These are phyloP conservation scores for Truncatella angustata DNA, from an alignment of 2,329 filamentous ascomycete genomes.

Conservation along the genomic window DNA sequence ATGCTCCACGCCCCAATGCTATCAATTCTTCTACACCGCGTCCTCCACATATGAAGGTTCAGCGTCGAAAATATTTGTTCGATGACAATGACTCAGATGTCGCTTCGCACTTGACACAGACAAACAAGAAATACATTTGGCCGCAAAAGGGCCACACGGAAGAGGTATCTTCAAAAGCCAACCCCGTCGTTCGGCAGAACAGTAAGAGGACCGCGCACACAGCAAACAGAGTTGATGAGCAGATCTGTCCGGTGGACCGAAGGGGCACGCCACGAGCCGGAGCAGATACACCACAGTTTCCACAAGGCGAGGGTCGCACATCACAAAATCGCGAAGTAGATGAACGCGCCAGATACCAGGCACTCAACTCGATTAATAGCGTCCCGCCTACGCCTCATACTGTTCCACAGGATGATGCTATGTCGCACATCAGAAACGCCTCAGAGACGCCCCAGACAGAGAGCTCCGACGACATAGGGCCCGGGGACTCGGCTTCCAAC, in stretches of 20 bases:
- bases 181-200: conserved; percentile 12
- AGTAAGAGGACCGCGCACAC: not conserved
- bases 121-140: conserved; percentile 15
- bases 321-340: not conserved
- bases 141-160: conserved; percentile 11
- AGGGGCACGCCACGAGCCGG: too few relatives aligned
- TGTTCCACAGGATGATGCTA: not conserved
- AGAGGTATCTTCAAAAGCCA: conserved; percentile 9
- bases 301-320: not conserved
- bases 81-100: conserved; percentile 16
- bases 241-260: not conserved
- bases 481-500: conserved; percentile 12
- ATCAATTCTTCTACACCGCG: not conserved
- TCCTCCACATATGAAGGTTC: conserved; percentile 3
- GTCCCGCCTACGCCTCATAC: not conserved
- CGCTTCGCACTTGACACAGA: conserved; percentile 10
- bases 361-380: too few relatives aligned
- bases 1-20: not conserved
- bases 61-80: conserved; percentile 11
- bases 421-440: too few relatives aligned
- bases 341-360: not conserved
- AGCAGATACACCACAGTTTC: too few relatives aligned
- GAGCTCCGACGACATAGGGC: conserved; percentile 2
- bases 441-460: too few relatives aligned
- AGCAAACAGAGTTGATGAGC: not conserved